These are phyloP conservation scores for Wickerhamiella domercqiae DNA, from an alignment of 805 yeast species.

Conservation along the genomic window DNA sequence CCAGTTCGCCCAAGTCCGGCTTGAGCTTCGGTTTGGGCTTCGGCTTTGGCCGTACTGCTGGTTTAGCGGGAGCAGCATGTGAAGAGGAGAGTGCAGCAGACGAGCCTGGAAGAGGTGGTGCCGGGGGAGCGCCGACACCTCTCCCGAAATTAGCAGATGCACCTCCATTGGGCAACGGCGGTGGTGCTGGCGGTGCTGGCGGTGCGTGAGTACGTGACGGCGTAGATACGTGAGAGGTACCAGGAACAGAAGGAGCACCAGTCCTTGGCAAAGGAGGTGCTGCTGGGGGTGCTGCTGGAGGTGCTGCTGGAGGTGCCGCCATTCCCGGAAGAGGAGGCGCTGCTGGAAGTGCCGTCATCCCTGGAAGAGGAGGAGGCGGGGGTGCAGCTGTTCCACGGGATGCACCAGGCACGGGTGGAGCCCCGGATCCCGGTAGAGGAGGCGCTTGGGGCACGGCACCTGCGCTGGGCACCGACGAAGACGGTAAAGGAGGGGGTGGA, in stretches of 20 bases:
- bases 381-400: constrained; percentile 1
- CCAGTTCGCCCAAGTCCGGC: constrained; percentile 9
- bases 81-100: too few species aligned
- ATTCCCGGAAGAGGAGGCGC: not conserved
- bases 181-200: constrained; percentile 13
- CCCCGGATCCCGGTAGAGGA: constrained; percentile 10
- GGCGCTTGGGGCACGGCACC: constrained; percentile 17
- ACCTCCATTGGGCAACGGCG: constrained; percentile 1
- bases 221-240: constrained; percentile 1
- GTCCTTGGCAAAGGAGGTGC: constrained; percentile 14
- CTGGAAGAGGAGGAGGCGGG: not conserved
- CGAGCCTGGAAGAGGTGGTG: constrained; percentile 1
- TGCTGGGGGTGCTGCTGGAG: constrained; percentile 17
- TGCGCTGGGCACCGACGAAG: constrained; percentile 4
- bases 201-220: constrained; percentile 2
- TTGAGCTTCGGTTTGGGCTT: constrained; percentile 9
- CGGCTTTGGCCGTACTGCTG: constrained; percentile 13
- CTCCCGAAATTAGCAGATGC: too few species aligned
- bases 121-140: constrained; percentile 1
- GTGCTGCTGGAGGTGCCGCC: constrained; percentile 1
- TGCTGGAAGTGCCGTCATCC: not conserved
- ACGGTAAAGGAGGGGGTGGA: constrained; percentile 14
- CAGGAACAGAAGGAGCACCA: constrained; percentile 3
- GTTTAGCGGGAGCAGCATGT: too few species aligned
- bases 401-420: constrained; percentile 16